phyloP scores from a whole-genome alignment of 73 alveolate genomes.

The Tetrahymena thermophila region DNA sequence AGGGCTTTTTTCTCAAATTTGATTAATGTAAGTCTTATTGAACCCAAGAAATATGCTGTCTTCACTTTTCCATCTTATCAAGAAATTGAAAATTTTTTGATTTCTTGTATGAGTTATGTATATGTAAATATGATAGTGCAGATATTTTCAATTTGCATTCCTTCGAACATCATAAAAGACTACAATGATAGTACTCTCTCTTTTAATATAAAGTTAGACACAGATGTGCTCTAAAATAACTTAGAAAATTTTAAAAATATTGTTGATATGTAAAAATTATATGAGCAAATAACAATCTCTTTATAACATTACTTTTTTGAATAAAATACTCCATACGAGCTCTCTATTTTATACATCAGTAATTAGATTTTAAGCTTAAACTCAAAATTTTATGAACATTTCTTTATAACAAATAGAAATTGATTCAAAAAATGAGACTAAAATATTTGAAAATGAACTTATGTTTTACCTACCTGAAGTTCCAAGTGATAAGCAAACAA shows the following conservation, averaged over 20 bases:
- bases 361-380: neutral
- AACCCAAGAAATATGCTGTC: neutral
- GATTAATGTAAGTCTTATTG: neutral
- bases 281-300: neutral
- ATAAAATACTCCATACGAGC: neutral
- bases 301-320: neutral
- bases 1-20: neutral
- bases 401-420: neutral
- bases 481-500: neutral
- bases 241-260: neutral
- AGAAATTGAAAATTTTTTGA: neutral
- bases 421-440: neutral
- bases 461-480: neutral
- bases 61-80: neutral
- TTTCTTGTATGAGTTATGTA: neutral
- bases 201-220: neutral
- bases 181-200: neutral
- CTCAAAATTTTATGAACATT: neutral
- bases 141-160: neutral
- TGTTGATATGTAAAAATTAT: neutral
- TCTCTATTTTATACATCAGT: neutral
- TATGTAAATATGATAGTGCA: neutral
- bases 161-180: neutral
- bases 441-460: neutral
- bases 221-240: neutral